Conservation (phyloP, 164 flowering plant species). For the Cinnamomum micranthum region DNA sequence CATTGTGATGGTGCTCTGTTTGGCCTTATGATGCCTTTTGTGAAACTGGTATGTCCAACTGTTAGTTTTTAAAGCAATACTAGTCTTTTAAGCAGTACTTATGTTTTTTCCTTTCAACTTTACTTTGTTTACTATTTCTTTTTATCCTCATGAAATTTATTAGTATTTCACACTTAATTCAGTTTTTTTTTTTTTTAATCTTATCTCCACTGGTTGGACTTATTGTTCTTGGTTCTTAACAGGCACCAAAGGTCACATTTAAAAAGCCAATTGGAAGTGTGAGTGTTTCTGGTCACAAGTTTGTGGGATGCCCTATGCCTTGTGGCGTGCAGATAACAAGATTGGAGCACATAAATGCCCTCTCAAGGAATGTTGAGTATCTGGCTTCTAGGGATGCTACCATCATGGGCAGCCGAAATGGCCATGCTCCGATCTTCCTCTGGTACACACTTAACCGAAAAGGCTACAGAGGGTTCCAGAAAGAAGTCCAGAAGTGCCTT, state of each 20-base stretch:
- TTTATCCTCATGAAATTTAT: background rate
- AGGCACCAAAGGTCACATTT: slow-evolving; percentile 93
- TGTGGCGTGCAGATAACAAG: slow-evolving; percentile 95
- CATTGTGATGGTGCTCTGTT: slow-evolving; percentile 95
- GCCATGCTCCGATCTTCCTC: slow-evolving; percentile 93
- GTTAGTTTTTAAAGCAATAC: background rate
- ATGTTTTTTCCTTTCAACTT: background rate
- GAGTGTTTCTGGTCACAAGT: slow-evolving; percentile 96
- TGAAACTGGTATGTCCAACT: slow-evolving; percentile 56
- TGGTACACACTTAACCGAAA: slow-evolving; percentile 92
- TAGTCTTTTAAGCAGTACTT: background rate
- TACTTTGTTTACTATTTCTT: background rate
- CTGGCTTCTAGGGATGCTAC: slow-evolving; percentile 97
- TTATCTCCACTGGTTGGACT: background rate
- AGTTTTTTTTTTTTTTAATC: background rate
- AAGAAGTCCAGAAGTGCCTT: slow-evolving; percentile 92
- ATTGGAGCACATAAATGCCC: slow-evolving; percentile 75
- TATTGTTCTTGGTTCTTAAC: slow-evolving; percentile 15
- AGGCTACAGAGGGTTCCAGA: slow-evolving; percentile 91
- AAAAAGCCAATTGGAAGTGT: slow-evolving; percentile 97
- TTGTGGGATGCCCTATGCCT: slow-evolving; percentile 97
- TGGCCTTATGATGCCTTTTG: slow-evolving; percentile 99
- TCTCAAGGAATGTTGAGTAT: slow-evolving; percentile 89
- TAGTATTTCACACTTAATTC: background rate
- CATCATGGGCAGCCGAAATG: slow-evolving; percentile 96